Evolutionary conservation across 2,329 filamentous ascomycete species (phyloP).

Genomic region (Huntiella omanensis): DNA sequence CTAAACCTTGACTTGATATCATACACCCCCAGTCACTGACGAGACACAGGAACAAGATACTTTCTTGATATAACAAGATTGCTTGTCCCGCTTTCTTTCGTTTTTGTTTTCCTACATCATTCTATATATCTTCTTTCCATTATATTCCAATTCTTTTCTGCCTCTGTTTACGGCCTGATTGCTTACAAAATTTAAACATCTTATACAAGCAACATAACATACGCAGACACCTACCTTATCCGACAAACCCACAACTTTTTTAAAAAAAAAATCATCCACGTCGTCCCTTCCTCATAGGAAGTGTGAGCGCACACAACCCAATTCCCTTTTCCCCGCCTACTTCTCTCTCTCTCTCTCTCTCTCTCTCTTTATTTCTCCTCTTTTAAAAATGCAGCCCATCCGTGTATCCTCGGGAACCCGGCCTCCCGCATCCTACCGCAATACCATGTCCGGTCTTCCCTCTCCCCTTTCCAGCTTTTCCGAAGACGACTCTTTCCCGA

Average conservation of each 20-base stretch:
- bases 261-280: no score
- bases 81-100: neutral
- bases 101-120: neutral
- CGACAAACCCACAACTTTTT: no score
- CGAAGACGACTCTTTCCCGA: slow-evolving; percentile 7
- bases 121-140: neutral
- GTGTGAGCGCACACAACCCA: neutral
- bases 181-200: neutral
- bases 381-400: slow-evolving; percentile 7
- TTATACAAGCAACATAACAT: no score
- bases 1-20: no score
- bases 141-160: neutral
- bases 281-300: no score
- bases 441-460: slow-evolving; percentile 8
- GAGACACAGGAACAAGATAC: no score
- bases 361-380: neutral
- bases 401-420: slow-evolving; percentile 6
- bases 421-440: slow-evolving; percentile 7
- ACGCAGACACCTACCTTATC: no score
- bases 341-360: neutral
- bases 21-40: no score
- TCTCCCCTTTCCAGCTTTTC: slow-evolving; percentile 12
- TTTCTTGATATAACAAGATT: slow-evolving; percentile 6
- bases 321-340: neutral
- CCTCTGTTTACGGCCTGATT: neutral